Percentiles rank a stretch among this genome's conserved stretches.
phyloP scores from a whole-genome alignment of 768 basidiomycete species.

The Boletus subparvulus region DNA sequence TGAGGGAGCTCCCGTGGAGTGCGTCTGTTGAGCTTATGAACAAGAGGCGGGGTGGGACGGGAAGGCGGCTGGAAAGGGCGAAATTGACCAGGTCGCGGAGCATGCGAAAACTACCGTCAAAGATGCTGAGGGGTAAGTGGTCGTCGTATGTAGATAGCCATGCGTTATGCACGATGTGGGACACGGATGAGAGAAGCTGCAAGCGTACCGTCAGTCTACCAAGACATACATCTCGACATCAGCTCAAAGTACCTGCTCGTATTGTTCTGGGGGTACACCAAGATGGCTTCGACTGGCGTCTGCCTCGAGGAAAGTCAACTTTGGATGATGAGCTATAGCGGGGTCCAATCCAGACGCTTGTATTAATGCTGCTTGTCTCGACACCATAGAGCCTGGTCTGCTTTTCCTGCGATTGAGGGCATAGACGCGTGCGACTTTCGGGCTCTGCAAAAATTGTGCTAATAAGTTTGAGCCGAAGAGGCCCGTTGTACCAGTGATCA shows the following conservation, averaged over 20 bases:
- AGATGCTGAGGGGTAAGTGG: constrained; percentile 6
- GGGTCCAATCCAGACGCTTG: constrained; percentile 33
- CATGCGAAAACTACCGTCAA: constrained; percentile 5
- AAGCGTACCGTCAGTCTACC: neutral
- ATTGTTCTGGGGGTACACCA: constrained; percentile 27
- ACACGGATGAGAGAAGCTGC: constrained; percentile 27
- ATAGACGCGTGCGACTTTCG: constrained; percentile 23
- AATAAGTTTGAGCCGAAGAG: constrained; percentile 32
- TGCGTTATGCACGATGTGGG: constrained; percentile 40
- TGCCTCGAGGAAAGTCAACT: constrained; percentile 34
- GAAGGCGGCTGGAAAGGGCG: constrained; percentile 32
- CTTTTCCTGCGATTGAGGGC: constrained; percentile 28
- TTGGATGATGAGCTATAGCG: constrained; percentile 26
- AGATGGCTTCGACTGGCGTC: constrained; percentile 23
- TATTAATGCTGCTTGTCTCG: constrained; percentile 30
- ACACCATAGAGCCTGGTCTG: constrained; percentile 13
- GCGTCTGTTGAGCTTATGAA: constrained; percentile 33
- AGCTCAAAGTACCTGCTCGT: constrained; percentile 23
- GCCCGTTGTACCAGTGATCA: no score
- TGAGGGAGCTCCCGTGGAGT: neutral
- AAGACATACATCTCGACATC: neutral
- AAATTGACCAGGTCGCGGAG: constrained; percentile 38
- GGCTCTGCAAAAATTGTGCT: constrained; percentile 17
- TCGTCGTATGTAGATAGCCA: constrained; percentile 11
- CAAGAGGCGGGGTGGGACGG: constrained; percentile 26